Base-by-base conservation (phyloP, 1,139 yeast species). In the Candida smagusa region DNA sequence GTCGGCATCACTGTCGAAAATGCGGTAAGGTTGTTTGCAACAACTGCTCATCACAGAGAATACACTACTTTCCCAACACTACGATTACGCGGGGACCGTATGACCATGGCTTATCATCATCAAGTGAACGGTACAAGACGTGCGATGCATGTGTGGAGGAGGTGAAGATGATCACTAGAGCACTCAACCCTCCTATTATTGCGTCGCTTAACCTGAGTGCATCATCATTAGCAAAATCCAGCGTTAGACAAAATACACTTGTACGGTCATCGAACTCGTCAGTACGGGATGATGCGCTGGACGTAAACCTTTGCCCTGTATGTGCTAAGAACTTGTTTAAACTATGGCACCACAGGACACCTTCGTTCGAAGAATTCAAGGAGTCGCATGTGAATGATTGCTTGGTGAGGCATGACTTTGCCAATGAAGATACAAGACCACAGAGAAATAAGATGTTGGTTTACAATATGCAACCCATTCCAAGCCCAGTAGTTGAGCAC, bases 1-100 rank as follows among this genome's bases (percentile, higher is more conserved):
- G 98, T 41, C 76, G 94, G 45, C 98, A 94, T 61, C 98, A 92
- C 61, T 92, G 99, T 58, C 70, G 95, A 54, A 77, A 82, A 56
- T 85, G 96, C 68, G 92, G 96, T 29, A 60, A 79, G 38, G 82
- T 86, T 4, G 84, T 81, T 22, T 84, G 96, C 63, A 80, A 79
- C 31, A 50, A 64, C 39, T 82, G 95, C 56, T 78, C 95, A 19
- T 55, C 65, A 9, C 69, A 73, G 21, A 56, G 59, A 27, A 66
- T 74, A 9, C 59, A 53, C 28, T 74, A 72, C 52, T 65, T 71
- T 43, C 62, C 72, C 27, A 61, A 63, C 38, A 64, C 77, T 0
- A 49, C 56, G 27, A 59, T 74, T 3, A 65, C 65, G 2, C 58
- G 48, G 38, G 59, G 67, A 1, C 54, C 28, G 40, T 61, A 51